phyloP scores from a whole-genome alignment of 345 rosid genomes.

The Durio zibethinus region DNA sequence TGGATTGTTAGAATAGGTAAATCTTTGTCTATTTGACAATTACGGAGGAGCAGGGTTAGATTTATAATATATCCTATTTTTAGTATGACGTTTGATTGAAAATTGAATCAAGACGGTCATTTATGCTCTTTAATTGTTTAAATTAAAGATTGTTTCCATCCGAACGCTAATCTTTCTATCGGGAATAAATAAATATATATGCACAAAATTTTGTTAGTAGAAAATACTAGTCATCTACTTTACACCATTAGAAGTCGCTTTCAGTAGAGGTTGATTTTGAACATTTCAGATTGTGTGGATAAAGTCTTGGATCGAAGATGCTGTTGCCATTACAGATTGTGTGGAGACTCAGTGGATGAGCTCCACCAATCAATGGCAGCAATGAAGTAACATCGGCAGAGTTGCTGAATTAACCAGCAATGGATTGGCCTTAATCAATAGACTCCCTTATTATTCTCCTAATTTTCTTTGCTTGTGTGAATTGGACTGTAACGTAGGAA shows the following conservation, averaged over 20 bases:
- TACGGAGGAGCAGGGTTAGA: neutral
- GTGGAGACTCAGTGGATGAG: no score
- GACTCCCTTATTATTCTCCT: neutral
- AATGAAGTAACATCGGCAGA: no score
- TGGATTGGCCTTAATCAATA: conserved; percentile 6
- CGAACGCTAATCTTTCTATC: neutral
- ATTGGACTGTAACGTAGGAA: neutral
- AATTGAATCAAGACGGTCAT: neutral
- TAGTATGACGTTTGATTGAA: neutral
- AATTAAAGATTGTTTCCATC: neutral
- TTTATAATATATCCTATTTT: neutral
- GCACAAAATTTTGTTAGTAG: neutral
- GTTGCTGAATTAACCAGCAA: neutral
- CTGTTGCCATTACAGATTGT: no score
- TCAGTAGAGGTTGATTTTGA: no score
- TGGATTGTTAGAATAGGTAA: neutral
- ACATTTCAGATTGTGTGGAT: no score
- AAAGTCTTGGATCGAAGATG: no score
- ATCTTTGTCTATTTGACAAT: neutral
- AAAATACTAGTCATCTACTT: neutral
- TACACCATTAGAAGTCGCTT: neutral
- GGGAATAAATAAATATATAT: no score
- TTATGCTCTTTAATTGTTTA: neutral
- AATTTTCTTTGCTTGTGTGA: neutral
- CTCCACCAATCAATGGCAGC: no score